Percentiles rank a stretch among this genome's conserved stretches.
Conservation (phyloP, 345 rosid genomes). For the Salix koriyanagi region DNA sequence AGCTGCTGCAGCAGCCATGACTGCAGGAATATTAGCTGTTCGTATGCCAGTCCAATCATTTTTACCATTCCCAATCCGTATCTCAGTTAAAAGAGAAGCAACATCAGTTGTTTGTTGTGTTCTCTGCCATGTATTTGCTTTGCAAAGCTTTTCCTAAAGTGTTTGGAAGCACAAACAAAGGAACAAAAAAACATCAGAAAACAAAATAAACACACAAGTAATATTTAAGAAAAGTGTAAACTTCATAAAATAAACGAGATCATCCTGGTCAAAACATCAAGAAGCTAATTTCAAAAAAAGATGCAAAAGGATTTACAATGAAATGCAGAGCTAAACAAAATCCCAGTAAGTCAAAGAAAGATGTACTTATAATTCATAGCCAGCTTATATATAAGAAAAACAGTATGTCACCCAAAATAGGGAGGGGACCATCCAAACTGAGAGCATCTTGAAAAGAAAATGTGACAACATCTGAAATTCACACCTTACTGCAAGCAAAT, state of each 20-base stretch:
- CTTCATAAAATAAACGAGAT: background rate
- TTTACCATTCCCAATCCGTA: slow-evolving; percentile 85
- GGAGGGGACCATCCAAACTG: background rate
- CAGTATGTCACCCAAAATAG: background rate
- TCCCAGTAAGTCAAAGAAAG: background rate
- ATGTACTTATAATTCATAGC: background rate
- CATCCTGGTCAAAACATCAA: background rate
- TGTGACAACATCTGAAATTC: background rate
- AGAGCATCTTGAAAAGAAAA: background rate
- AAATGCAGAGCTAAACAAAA: slow-evolving; percentile 1
- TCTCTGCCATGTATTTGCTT: slow-evolving; percentile 97
- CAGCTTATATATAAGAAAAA: background rate
- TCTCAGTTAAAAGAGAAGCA: slow-evolving; percentile 92
- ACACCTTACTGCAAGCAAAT: background rate
- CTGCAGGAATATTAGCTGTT: slow-evolving; percentile 95
- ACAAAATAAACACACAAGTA: background rate
- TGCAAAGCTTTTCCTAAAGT: slow-evolving; percentile 85
- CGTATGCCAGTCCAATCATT: slow-evolving; percentile 89
- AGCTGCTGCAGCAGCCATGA: slow-evolving; percentile 98
- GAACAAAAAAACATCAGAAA: slow-evolving; percentile 4
- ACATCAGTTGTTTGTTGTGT: slow-evolving; percentile 81
- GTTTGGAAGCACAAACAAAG: slow-evolving; percentile 13
- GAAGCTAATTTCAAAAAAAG: background rate
- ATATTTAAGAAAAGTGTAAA: background rate
- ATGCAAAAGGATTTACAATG: background rate